Conservation (phyloP, 192 early-diverging fungal species). For the Backusella macrospora region DNA sequence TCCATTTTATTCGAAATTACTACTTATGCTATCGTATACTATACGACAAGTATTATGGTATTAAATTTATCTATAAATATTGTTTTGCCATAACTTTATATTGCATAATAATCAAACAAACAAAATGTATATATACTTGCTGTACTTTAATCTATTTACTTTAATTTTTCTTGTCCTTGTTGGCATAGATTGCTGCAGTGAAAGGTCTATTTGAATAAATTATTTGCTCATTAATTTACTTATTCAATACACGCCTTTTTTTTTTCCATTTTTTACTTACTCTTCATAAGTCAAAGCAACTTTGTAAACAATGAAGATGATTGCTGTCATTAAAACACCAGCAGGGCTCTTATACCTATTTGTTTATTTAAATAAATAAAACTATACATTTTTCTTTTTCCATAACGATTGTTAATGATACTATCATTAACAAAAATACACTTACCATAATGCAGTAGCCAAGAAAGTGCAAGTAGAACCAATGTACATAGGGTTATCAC, state of each 20-base stretch:
- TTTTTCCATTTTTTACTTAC: slow-evolving; percentile 45
- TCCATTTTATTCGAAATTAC: slow-evolving; percentile 69
- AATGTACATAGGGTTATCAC: slow-evolving; percentile 95
- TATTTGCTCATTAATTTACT: neutral
- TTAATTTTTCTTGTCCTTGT: slow-evolving; percentile 42
- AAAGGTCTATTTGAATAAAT: slow-evolving; percentile 61
- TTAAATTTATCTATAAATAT: neutral
- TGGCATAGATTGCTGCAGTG: slow-evolving; percentile 78
- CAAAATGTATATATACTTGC: neutral
- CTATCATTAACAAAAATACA: neutral
- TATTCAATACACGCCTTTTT: neutral
- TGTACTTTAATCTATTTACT: neutral
- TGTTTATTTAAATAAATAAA: slow-evolving; percentile 1
- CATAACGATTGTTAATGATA: no score
- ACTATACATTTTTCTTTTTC: no score
- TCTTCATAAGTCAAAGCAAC: slow-evolving; percentile 81
- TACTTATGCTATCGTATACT: slow-evolving; percentile 6
- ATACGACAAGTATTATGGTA: slow-evolving; percentile 13
- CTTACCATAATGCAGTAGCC: slow-evolving; percentile 80
- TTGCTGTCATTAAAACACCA: slow-evolving; percentile 66
- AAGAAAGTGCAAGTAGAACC: slow-evolving; percentile 89
- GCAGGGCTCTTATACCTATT: slow-evolving; percentile 67
- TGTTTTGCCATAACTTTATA: neutral
- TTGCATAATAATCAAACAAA: neutral
- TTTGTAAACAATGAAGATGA: slow-evolving; percentile 77